Percentiles rank a stretch among this genome's conserved stretches.
These are phyloP conservation scores for Phialophora expanda DNA, from an alignment of 2,329 filamentous ascomycete species.

Conservation along the genomic window DNA sequence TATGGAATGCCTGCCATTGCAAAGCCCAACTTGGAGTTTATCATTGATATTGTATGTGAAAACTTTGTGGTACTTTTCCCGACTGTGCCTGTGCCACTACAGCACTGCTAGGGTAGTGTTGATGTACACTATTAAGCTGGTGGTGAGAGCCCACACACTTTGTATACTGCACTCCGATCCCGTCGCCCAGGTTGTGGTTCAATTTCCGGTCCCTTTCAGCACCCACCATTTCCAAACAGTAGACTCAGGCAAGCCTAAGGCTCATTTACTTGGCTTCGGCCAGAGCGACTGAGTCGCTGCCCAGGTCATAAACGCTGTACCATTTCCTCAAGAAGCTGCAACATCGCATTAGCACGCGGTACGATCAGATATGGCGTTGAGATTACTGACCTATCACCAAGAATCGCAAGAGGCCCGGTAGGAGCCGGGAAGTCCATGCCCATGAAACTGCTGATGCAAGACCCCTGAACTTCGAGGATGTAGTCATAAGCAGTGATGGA, in stretches of 20 bases:
- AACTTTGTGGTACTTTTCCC: constrained; percentile 2
- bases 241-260: not conserved
- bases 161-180: not conserved
- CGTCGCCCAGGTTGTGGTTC: not conserved
- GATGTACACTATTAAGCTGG: constrained; percentile 20
- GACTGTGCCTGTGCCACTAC: not conserved
- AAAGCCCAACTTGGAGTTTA: not conserved
- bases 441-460: constrained; percentile 97
- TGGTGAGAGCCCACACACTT: not conserved
- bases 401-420: constrained; percentile 88
- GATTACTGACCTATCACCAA: constrained; percentile 72
- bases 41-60: constrained; percentile 12
- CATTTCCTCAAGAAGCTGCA: constrained; percentile 60
- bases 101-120: constrained; percentile 4
- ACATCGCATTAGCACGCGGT: constrained; percentile 36
- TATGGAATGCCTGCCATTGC: not conserved
- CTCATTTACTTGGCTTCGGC: constrained; percentile 74
- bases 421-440: constrained; percentile 90
- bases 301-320: constrained; percentile 77
- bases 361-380: constrained; percentile 58
- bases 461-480: constrained; percentile 91
- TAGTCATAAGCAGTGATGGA: constrained; percentile 88
- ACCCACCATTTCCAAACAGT: not conserved
- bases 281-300: constrained; percentile 84
- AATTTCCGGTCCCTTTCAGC: constrained; percentile 7